A percentile compares a stretch with the other conserved stretches of the same genome.
Conservation (phyloP, 352 stramenopile genomes). For the Pythium catenulatum region DNA sequence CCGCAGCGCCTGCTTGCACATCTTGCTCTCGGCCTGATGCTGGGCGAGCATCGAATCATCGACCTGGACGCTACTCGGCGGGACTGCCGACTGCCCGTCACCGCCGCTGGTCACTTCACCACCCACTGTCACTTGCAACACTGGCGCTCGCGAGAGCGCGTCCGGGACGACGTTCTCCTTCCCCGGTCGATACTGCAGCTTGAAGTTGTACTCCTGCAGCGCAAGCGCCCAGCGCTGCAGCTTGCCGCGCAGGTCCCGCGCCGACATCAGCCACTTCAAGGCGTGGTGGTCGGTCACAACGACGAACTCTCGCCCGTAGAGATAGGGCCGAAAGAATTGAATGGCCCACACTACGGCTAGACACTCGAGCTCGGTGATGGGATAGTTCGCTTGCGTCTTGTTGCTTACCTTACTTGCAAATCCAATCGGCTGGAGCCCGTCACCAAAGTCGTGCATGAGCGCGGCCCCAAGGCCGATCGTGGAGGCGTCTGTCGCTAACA, state of each 20-base stretch:
- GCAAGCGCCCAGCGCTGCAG: slow-evolving; percentile 50
- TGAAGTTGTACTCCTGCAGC: slow-evolving; percentile 57
- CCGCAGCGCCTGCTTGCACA: slow-evolving; percentile 14
- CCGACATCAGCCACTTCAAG: slow-evolving; percentile 50
- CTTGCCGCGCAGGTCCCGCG: neutral
- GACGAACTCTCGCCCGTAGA: slow-evolving; percentile 45
- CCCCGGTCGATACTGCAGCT: slow-evolving; percentile 25
- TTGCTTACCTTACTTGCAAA: slow-evolving; percentile 58
- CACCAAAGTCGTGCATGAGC: slow-evolving; percentile 54
- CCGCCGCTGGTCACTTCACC: neutral
- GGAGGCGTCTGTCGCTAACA: slow-evolving; percentile 58
- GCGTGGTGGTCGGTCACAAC: slow-evolving; percentile 57
- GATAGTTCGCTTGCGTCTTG: slow-evolving; percentile 37
- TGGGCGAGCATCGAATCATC: neutral
- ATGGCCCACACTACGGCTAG: slow-evolving; percentile 56
- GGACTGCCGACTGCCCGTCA: neutral
- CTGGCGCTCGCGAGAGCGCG: slow-evolving; percentile 46
- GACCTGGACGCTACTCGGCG: slow-evolving; percentile 12
- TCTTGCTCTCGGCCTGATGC: neutral
- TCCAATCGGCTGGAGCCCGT: slow-evolving; percentile 19
- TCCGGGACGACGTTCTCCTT: slow-evolving; percentile 40
- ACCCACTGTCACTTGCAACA: neutral
- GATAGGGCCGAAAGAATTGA: slow-evolving; percentile 49
- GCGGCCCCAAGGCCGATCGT: slow-evolving; percentile 28
- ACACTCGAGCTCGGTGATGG: slow-evolving; percentile 60